A percentile compares a stretch with the other conserved stretches of the same genome.
These are phyloP conservation scores for Mycocentrospora acerina DNA, from an alignment of 2,329 filamentous ascomycete species.

Conservation along the genomic window DNA sequence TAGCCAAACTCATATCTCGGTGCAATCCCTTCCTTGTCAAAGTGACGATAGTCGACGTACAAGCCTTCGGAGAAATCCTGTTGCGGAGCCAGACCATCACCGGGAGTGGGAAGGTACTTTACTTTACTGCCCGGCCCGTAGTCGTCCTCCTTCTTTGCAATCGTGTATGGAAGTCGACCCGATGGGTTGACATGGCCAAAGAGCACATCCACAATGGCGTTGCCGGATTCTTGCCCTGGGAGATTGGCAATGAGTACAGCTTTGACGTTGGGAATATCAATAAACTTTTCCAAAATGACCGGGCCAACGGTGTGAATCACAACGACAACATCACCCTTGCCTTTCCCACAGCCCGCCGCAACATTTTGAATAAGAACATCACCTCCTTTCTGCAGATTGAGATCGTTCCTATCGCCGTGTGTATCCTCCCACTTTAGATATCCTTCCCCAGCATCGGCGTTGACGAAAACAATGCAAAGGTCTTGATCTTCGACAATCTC, in stretches of 20 bases:
- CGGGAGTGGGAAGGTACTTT: constrained; percentile 64
- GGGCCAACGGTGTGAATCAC: constrained; percentile 86
- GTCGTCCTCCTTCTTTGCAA: constrained; percentile 72
- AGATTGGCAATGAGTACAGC: constrained; percentile 81
- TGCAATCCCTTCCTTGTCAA: constrained; percentile 72
- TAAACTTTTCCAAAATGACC: constrained; percentile 76
- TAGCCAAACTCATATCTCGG: constrained; percentile 87
- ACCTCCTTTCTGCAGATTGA: constrained; percentile 74
- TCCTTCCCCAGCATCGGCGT: constrained; percentile 82
- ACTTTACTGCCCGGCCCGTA: constrained; percentile 73
- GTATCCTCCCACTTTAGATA: constrained; percentile 56
- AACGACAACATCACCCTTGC: constrained; percentile 71
- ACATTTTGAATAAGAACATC: constrained; percentile 73
- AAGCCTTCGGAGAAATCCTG: constrained; percentile 82
- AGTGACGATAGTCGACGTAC: constrained; percentile 87
- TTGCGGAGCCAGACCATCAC: constrained; percentile 65
- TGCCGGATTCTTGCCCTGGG: constrained; percentile 83
- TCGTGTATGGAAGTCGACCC: constrained; percentile 85
- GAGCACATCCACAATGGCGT: constrained; percentile 75
- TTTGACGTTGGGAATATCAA: constrained; percentile 74
- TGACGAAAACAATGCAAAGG: constrained; percentile 83
- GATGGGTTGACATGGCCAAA: constrained; percentile 77
- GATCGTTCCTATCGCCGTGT: constrained; percentile 75
- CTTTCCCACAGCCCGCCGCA: constrained; percentile 64
- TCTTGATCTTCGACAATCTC: constrained; percentile 61